Percentiles rank a stretch among this genome's conserved stretches.
These are phyloP conservation scores for Elsinoe batatas DNA, from an alignment of 2,329 filamentous ascomycete genomes.

Conservation along the genomic window DNA sequence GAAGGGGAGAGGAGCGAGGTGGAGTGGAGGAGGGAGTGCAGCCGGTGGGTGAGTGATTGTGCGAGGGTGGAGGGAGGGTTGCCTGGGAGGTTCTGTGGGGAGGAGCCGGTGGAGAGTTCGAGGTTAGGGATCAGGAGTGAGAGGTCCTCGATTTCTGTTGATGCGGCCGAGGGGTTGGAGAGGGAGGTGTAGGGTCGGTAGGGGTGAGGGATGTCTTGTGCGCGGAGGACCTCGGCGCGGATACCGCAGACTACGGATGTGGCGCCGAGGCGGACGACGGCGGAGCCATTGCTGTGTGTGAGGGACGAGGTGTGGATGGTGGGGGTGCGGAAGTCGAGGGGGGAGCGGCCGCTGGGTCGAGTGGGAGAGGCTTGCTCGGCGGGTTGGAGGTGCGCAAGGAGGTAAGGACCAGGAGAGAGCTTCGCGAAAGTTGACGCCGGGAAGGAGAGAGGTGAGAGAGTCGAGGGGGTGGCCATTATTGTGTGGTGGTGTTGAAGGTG, in stretches of 20 bases:
- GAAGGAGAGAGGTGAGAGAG: constrained; percentile 34
- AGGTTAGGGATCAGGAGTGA: constrained; percentile 87
- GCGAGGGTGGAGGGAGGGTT: constrained; percentile 69
- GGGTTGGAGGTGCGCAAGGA: constrained; percentile 76
- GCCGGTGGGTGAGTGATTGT: constrained; percentile 72
- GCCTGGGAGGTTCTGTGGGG: constrained; percentile 75
- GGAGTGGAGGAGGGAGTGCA: constrained; percentile 66
- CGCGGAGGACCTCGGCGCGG: constrained; percentile 71
- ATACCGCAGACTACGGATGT: constrained; percentile 94
- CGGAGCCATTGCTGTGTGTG: constrained; percentile 80
- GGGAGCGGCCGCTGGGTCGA: constrained; percentile 72
- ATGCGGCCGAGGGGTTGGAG: background rate
- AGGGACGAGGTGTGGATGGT: constrained; percentile 74
- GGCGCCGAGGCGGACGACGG: constrained; percentile 77
- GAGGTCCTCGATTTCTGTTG: constrained; percentile 36
- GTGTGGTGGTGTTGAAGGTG: background rate
- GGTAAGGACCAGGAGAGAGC: constrained; percentile 78
- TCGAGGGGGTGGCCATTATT: constrained; percentile 14
- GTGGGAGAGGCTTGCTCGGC: constrained; percentile 44
- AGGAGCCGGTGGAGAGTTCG: constrained; percentile 82
- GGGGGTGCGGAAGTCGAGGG: constrained; percentile 59
- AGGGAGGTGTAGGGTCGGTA: constrained; percentile 20
- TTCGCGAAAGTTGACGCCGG: constrained; percentile 71
- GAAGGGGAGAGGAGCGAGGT: constrained; percentile 55
- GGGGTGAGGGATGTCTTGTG: constrained; percentile 62